These are phyloP conservation scores for Colletotrichum filicis DNA, from an alignment of 2,329 filamentous ascomycete species.

Conservation along the genomic window DNA sequence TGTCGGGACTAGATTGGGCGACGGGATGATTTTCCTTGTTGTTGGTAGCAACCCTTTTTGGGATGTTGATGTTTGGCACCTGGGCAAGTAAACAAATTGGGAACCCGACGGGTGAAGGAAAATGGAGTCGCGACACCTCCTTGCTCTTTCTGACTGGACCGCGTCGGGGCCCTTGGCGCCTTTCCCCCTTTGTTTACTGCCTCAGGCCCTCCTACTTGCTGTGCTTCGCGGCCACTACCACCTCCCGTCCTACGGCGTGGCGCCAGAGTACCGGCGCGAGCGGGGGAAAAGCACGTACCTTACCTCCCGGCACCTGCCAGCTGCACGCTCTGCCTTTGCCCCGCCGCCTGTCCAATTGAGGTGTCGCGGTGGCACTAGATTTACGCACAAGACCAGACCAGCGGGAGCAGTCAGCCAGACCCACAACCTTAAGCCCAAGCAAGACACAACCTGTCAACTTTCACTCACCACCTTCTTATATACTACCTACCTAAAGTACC, in stretches of 20 bases:
- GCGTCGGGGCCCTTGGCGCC: slow-evolving; percentile 17
- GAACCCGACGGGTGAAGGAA: not conserved
- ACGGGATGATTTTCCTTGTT: slow-evolving; percentile 25
- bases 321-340: slow-evolving; percentile 2
- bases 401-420: not conserved
- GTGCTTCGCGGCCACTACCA: too few species aligned
- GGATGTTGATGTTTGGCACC: slow-evolving; percentile 36
- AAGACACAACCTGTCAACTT: not conserved
- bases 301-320: not conserved
- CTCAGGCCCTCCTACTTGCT: slow-evolving; percentile 13
- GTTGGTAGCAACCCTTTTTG: slow-evolving; percentile 35
- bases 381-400: slow-evolving; percentile 7
- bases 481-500: too few species aligned
- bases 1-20: not conserved
- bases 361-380: slow-evolving; percentile 10
- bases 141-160: slow-evolving; percentile 29
- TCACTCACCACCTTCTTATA: not conserved
- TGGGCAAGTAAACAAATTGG: slow-evolving; percentile 28
- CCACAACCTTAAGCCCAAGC: slow-evolving; percentile 2
- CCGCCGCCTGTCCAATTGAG: slow-evolving; percentile 23
- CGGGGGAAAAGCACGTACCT: not conserved
- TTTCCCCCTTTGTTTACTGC: slow-evolving; percentile 30
- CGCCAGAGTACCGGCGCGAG: slow-evolving; percentile 7
- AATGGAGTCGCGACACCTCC: slow-evolving; percentile 20
- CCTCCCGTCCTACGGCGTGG: not conserved